phyloP scores from a whole-genome alignment of 1,284 basidiomycete species.

The Apiotrichum veenhuisii region DNA sequence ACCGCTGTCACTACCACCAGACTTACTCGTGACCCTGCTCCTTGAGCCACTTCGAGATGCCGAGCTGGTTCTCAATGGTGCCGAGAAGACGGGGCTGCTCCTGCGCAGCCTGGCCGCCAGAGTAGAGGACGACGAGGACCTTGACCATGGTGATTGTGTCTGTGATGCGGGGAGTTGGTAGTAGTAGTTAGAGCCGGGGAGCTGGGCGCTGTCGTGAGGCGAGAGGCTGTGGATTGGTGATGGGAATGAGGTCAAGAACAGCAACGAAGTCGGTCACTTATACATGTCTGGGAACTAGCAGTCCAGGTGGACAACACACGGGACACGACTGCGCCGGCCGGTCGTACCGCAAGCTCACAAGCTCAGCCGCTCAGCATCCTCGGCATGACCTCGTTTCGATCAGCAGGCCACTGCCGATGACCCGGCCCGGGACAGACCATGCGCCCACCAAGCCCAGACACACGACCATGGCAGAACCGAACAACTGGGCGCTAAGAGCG shows the following conservation, averaged over 20 bases:
- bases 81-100: slow-evolving; percentile 82
- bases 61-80: slow-evolving; percentile 86
- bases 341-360: no score
- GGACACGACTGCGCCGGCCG: no score
- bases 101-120: slow-evolving; percentile 58
- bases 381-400: no score
- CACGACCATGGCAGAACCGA: no score
- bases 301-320: no score
- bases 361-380: no score
- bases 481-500: no score
- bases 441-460: no score
- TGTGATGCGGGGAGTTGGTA: background rate
- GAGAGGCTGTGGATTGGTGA: background rate
- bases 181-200: background rate
- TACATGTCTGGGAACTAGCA: no score
- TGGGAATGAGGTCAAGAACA: background rate
- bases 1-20: background rate
- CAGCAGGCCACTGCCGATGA: no score
- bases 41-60: slow-evolving; percentile 66
- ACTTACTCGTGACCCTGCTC: slow-evolving; percentile 72
- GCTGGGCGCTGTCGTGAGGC: background rate
- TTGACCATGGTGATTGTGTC: slow-evolving; percentile 38
- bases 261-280: background rate
- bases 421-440: no score
- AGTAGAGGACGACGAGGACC: slow-evolving; percentile 72